Base-by-base conservation (phyloP, 2,329 filamentous ascomycete genomes). In the Trichoderma koningiopsis region DNA sequence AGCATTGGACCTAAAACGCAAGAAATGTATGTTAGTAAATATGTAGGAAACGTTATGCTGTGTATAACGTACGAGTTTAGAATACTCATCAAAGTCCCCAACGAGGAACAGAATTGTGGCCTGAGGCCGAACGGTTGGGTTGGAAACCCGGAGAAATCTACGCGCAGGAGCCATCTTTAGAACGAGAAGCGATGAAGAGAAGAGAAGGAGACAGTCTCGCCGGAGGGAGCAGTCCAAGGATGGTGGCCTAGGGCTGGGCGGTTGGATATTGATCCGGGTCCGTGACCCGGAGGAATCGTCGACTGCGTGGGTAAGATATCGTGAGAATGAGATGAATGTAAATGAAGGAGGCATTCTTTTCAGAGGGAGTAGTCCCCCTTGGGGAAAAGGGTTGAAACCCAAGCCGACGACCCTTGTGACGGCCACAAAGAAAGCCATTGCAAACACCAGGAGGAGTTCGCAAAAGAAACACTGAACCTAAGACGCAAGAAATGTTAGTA, bases 321-420 rank as follows among this genome's bases (percentile, higher is more conserved):
- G 27, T 27, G 27, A 27, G 27, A 27, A 27, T 27, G 27, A 27
- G 27, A 27, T 27, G 27, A 2, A 27, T 27, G 27, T 4, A 27
- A 27, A 27, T 27, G 27, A 27, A 4, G 4, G 27, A 27, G 27
- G 4, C 27, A 27, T 2, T 27, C 27, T 27, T 4, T 2, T 4
- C 27, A 4, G 27, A 27, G 27, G 27, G 27, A 27, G 27, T 27
- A 27, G 35, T 40, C 35, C 14, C 14, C 13, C 3, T 16, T 5
- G 5, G 35, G 35, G 14, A 40, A 40, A 14, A 4, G 2, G 29
- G 6, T 59, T 59, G n/a, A n/a, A n/a, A n/a, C n/a, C n/a, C n/a
- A 78, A 47, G 65, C 73, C 73, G 43, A 75, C 70, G 29, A 78
- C 61, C 43, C 74, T 75, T 31, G 74, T 71, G 29, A 31, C 43